Evolutionary conservation across 805 yeast species (phyloP), one percentile per base, ranked within the genome.

Genomic region (Torulaspora maleeae): DNA sequence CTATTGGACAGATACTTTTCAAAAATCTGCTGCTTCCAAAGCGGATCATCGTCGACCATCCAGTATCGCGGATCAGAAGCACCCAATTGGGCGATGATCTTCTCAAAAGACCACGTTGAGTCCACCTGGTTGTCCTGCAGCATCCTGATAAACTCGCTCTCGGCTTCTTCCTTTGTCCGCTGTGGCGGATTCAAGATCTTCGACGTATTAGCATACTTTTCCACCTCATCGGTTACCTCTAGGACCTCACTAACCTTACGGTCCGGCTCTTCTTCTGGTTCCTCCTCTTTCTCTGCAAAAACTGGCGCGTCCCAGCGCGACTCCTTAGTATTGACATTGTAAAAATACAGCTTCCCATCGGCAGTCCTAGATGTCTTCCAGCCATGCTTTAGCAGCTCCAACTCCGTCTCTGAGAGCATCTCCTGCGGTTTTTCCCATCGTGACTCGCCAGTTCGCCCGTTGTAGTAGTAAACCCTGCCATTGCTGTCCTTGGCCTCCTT

Each of bases 281-380:
- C n/a, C 12, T 49, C 36, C 13, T 22, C 35, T 8, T 28, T 22
- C 3, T 45, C 49, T 8, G 29, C 45, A 16, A 50, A 37, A 8
- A 60, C 70, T 0, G 96, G 96, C n/a, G 78, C 64, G 15, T 81
- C 85, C 96, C 96, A 90, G 0, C 82, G 80, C 15, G 93, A 82
- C 55, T 80, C 80, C 5, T 78, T 75, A 0, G 91, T 77, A 22
- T 64, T 64, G 11, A 72, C 68, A 58, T 85, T 84, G 64, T 82
- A 82, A 69, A 85, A 89, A 63, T 88, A 88, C 15, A 71, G 69
- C 42, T 68, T 68, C 2, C 90, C 89, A 5, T 76, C 81, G 10
- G 75, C 75, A 0, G 82, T 71, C 1, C 63, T 58, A 27, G 66
- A 72, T 48, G 72, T 71, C 27, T 66, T 66, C 86, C 86, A 83